Evolutionary conservation across 73 alveolate species (phyloP), one percentile per base, ranked within the genome.

Genomic region (Paramecium bursaria): DNA sequence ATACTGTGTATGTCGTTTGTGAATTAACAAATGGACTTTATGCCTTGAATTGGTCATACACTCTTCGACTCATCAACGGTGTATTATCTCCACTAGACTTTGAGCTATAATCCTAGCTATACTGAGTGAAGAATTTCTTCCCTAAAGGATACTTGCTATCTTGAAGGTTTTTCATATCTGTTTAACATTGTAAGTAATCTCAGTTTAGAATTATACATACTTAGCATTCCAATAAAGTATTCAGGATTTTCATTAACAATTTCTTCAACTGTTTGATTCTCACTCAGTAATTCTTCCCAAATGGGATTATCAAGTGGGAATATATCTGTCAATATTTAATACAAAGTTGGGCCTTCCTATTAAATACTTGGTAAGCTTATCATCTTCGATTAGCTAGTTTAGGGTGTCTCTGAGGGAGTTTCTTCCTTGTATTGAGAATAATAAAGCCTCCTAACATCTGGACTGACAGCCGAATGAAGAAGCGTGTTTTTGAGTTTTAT

Each of bases 1-100:
- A n/a, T 67, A 67, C 60, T 39, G 33, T 67, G 33, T 67, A 67
- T 42, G 55, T 67, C 46, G 60, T 67, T 2, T 53, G 19, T 25
- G 33, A 39, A 22, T 67, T 25, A 2, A 67, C 15, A 5, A 39
- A 39, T 3, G 35, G 4, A 6, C 60, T 57, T 35, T 17, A 39
- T 35, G 26, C 23, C 3, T 67, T 67, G 21, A 29, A 42, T 10
- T 47, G 17, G 42, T 67, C 82, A 42, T 67, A 39, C 14, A 67
- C 44, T 27, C 48, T 25, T 67, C 55, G 2, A 19, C 35, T 67
- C 17, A 67, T 67, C 11, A 6, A 33, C 14, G 82, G 26, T n/a
- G 54, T 21, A 15, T 67, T n/a, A n/a, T n/a, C 82, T 14, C 14
- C 21, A 25, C 33, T 27, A 31, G 44, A 19, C 27, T 67, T 67